These are phyloP conservation scores for Verbena officinalis DNA, from an alignment of 257 asterid species.

Conservation along the genomic window DNA sequence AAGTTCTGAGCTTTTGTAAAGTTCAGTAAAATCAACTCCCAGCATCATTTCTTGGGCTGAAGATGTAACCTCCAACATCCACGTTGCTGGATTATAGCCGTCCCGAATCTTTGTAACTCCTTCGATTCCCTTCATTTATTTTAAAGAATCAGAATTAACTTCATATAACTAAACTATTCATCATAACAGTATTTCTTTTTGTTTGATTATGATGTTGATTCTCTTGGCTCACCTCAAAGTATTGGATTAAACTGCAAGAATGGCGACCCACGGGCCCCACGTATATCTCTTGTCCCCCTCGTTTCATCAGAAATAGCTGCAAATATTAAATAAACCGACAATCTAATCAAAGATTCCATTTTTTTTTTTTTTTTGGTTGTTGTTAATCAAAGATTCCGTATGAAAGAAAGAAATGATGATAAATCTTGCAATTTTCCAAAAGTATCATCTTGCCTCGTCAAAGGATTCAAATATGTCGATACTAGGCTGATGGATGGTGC, in stretches of 20 bases:
- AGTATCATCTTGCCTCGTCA: conserved; percentile 48
- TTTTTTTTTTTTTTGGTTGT: too few species aligned
- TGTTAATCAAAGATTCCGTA: background rate
- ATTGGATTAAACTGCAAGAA: conserved; percentile 53
- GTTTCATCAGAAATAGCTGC: conserved; percentile 61
- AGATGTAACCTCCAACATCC: conserved; percentile 70
- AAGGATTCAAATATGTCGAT: conserved; percentile 69
- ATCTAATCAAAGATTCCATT: background rate
- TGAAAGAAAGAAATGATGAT: background rate
- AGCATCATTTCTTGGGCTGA: conserved; percentile 49
- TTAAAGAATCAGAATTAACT: background rate
- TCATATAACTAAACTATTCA: background rate
- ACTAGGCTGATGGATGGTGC: conserved; percentile 77
- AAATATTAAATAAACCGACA: conserved; percentile 14
- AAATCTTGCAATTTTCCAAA: background rate
- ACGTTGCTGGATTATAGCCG: conserved; percentile 63
- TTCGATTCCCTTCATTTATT: conserved; percentile 38
- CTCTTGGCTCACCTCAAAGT: conserved; percentile 49
- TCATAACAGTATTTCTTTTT: background rate
- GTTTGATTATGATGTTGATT: background rate
- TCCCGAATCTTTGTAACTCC: conserved; percentile 53
- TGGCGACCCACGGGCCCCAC: conserved; percentile 70
- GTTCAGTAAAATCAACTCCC: conserved; percentile 53
- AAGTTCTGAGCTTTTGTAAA: conserved; percentile 54
- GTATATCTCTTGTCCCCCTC: conserved; percentile 73